A percentile compares a stretch with the other conserved stretches of the same genome.
Conservation (phyloP, 2,329 filamentous ascomycete genomes). For the Xylariaceae sp. region DNA sequence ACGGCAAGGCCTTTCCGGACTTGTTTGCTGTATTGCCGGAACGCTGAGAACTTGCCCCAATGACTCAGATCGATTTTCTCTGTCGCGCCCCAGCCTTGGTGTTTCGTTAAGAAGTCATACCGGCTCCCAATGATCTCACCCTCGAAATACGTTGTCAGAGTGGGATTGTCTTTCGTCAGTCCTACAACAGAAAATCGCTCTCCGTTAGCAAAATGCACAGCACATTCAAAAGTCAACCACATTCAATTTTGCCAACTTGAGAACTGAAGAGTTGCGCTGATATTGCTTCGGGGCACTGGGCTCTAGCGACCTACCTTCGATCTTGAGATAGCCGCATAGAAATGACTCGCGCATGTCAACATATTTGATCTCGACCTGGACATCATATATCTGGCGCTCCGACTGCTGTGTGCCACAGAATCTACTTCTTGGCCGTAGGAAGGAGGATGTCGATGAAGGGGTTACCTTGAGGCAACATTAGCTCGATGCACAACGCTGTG, state of each 20-base stretch:
- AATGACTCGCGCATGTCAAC: slow-evolving; percentile 93
- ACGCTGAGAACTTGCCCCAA: slow-evolving; percentile 86
- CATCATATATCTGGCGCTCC: slow-evolving; percentile 87
- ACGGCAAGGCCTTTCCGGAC: slow-evolving; percentile 49
- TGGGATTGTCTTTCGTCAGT: slow-evolving; percentile 90
- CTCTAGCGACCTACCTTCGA: slow-evolving; percentile 63
- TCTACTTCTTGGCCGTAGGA: slow-evolving; percentile 77
- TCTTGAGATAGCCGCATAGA: slow-evolving; percentile 88
- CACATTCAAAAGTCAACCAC: not conserved
- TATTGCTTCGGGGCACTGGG: not conserved
- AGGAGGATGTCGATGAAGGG: slow-evolving; percentile 78
- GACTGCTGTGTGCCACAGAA: slow-evolving; percentile 91
- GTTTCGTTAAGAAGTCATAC: slow-evolving; percentile 87
- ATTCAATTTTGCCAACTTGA: not conserved
- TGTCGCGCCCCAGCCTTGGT: slow-evolving; percentile 85
- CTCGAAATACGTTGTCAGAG: slow-evolving; percentile 97
- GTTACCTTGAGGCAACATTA: slow-evolving; percentile 49
- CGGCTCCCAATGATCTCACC: slow-evolving; percentile 95
- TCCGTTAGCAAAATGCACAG: slow-evolving; percentile 4
- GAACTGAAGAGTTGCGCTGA: not conserved
- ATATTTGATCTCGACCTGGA: slow-evolving; percentile 95
- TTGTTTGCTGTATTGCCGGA: slow-evolving; percentile 64
- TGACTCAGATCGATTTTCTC: slow-evolving; percentile 89
- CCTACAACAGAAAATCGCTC: slow-evolving; percentile 45
- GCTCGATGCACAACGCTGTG: slow-evolving; percentile 3